phyloP scores from a whole-genome alignment of 441 rosid species.

The Omphalea diandra region DNA sequence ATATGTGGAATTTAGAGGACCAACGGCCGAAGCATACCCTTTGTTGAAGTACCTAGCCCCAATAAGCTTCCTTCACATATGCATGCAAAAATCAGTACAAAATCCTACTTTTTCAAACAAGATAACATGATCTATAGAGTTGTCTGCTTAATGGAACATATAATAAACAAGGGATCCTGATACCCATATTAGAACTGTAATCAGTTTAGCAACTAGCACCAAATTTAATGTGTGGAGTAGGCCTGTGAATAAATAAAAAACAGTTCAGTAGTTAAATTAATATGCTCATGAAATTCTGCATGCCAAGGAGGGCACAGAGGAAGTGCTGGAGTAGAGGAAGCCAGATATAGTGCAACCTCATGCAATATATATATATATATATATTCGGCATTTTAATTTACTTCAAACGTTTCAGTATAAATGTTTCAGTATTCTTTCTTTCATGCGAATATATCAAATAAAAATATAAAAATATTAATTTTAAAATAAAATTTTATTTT shows the following conservation, averaged over 20 bases:
- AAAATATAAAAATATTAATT: no score
- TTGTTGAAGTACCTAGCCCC: conserved; percentile 69
- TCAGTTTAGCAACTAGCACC: not conserved
- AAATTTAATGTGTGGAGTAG: no score
- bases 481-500: no score
- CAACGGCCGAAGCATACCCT: conserved; percentile 43
- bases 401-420: no score
- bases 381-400: no score
- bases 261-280: no score
- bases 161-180: not conserved
- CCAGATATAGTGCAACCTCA: not conserved
- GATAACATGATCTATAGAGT: not conserved
- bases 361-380: no score
- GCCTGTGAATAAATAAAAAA: no score
- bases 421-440: no score
- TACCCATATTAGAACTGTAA: not conserved
- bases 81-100: not conserved
- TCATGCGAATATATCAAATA: no score
- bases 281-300: no score
- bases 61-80: conserved; percentile 53
- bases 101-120: not conserved
- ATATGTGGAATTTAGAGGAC: conserved; percentile 29
- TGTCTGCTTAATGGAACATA: not conserved
- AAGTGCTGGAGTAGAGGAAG: not conserved
- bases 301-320: not conserved